Base-by-base conservation (phyloP, 768 basidiomycete species). In the Steccherinum ochraceum region DNA sequence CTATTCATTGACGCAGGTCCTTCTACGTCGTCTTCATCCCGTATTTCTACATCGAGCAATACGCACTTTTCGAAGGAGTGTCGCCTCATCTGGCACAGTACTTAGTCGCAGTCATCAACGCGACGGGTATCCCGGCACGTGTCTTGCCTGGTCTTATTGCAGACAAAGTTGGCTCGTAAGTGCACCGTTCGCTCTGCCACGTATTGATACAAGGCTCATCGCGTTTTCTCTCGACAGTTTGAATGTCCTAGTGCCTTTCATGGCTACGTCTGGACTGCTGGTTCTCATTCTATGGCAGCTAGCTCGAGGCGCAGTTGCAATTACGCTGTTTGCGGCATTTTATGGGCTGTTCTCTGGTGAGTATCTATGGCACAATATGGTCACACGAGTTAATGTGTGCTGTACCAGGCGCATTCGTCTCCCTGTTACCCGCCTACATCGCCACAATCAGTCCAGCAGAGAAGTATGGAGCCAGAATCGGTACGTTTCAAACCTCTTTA, bases 11-110 rank as follows among this genome's bases (percentile, higher is more conserved):
- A n/a, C n/a, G 50, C 51, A 66, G 66, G 19, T 50, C 58, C 12
- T 67, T 64, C 54, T 67, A 66, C 51, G 61, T 59, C 10, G 49
- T 65, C n/a, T 67, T 67, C 59, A 65, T 66, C 27, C 67, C 67
- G 7, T 67, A 63, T 50, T 69, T 64, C 56, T 69, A 69, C 62
- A 65, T 69, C 24, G 56, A 64, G 52, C 50, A 60, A 13, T 69
- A 63, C 47, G 65, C 62, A 12, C 48, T 52, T 20, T 60, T 56
- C 53, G 53, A 58, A 3, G 59, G 61, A 11, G 60, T 66, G 11
- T 30, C 57, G 18, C 47, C 55, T 25, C 52, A 39, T 21, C 46
- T 63, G 25, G 49, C 62, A 12, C 53, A 56, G 30, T 66, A 69
- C 46, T 52, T 67, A 4, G 56, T 69, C 5, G 57, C 66, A 3